phyloP scores from a whole-genome alignment of 495 filamentous ascomycete species.

The Neurospora tetraspora region DNA sequence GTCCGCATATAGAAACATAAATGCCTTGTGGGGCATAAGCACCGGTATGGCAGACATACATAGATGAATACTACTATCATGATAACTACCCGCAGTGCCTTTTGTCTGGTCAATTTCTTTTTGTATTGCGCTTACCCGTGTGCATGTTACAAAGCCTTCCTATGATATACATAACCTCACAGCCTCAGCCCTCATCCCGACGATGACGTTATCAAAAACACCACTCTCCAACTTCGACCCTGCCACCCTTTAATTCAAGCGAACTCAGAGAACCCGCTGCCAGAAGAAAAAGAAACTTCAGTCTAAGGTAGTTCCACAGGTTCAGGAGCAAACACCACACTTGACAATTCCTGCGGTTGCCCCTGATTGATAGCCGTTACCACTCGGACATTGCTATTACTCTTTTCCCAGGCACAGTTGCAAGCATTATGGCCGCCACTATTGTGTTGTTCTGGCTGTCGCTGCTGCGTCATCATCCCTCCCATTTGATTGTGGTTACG shows the following conservation, averaged over 20 bases:
- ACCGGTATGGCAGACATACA: background rate
- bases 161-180: background rate
- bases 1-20: background rate
- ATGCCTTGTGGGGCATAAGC: background rate
- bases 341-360: background rate
- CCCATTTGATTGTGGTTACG: background rate
- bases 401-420: background rate
- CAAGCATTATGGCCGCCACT: background rate
- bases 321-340: conserved; percentile 2
- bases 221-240: background rate
- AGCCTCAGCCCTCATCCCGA: background rate
- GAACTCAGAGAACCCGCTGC: background rate
- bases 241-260: background rate
- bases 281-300: background rate
- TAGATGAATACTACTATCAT: background rate
- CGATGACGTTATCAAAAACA: background rate
- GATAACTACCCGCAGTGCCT: background rate
- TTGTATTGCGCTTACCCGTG: background rate
- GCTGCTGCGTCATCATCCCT: background rate
- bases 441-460: background rate
- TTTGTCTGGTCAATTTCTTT: background rate
- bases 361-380: background rate
- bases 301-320: background rate
- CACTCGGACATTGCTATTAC: background rate
- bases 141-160: background rate